A percentile compares a stretch with the other conserved stretches of the same genome.
phyloP scores from a whole-genome alignment of 495 filamentous ascomycete species.

The Hapsidospora chrysogenum region DNA sequence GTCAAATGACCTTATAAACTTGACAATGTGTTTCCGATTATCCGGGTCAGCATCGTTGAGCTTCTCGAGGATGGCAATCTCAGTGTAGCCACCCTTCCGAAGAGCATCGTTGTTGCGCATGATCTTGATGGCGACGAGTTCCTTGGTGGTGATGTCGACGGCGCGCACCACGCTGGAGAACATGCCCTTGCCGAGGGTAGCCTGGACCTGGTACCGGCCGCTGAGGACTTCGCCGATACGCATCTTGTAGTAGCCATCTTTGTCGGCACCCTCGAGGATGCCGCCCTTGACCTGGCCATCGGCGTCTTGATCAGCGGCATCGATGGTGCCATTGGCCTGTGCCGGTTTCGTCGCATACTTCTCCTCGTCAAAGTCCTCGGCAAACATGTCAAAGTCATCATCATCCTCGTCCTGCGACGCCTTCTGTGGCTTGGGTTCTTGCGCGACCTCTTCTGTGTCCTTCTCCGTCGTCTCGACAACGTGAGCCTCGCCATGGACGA shows the following conservation, averaged over 20 bases:
- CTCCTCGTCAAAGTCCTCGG: constrained; percentile 73
- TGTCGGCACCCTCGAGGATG: constrained; percentile 85
- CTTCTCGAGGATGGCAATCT: constrained; percentile 79
- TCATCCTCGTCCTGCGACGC: constrained; percentile 34
- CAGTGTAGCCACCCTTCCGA: constrained; percentile 83
- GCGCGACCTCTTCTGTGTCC: constrained; percentile 18
- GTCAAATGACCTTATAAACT: constrained; percentile 72
- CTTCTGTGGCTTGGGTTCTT: constrained; percentile 17
- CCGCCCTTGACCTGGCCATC: constrained; percentile 30
- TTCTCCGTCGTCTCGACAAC: constrained; percentile 11
- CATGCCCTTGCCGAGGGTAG: constrained; percentile 84
- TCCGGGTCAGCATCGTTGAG: constrained; percentile 70
- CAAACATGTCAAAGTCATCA: constrained; percentile 89
- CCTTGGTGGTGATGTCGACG: constrained; percentile 54
- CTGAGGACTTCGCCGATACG: constrained; percentile 79
- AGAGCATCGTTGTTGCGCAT: constrained; percentile 90
- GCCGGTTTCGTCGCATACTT: constrained; percentile 48
- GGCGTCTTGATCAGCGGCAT: constrained; percentile 21
- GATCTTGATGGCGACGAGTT: constrained; percentile 77
- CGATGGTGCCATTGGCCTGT: constrained; percentile 13
- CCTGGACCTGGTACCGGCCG: constrained; percentile 70
- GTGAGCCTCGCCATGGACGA: constrained; percentile 24
- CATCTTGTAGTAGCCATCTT: constrained; percentile 89
- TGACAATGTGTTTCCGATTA: constrained; percentile 83
- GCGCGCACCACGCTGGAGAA: constrained; percentile 92